Percentiles rank a stretch among this genome's conserved stretches.
Conservation (phyloP, 1,284 basidiomycete genomes). For the Cryptococcus jaspeensis region DNA sequence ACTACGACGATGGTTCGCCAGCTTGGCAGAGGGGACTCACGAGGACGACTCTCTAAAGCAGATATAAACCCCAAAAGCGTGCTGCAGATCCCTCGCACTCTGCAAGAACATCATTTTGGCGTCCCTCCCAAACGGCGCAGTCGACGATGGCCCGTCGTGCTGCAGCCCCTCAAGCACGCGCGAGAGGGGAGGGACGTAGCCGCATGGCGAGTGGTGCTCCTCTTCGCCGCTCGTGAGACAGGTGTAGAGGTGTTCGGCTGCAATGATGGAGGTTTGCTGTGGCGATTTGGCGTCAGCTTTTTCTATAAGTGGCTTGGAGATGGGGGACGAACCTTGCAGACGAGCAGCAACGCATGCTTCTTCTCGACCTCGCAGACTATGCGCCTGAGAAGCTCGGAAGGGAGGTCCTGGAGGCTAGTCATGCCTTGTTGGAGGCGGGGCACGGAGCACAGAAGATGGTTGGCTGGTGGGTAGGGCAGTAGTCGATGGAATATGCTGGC, state of each 20-base stretch:
- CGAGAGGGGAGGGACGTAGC: neutral
- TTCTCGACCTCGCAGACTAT: neutral
- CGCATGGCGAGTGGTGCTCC: neutral
- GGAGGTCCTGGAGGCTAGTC: neutral
- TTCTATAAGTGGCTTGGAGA: neutral
- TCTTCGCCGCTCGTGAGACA: neutral
- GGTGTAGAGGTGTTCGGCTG: neutral
- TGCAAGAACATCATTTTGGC: neutral
- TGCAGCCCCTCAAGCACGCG: neutral
- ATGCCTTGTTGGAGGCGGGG: too few species aligned
- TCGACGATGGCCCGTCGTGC: neutral
- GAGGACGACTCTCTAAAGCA: conserved; percentile 1
- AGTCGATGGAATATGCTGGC: too few species aligned
- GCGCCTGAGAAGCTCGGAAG: conserved; percentile 2
- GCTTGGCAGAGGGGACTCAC: too few species aligned
- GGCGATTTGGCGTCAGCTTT: neutral
- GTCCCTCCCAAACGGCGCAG: neutral
- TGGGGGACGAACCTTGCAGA: neutral
- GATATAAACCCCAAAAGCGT: neutral
- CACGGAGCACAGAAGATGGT: too few species aligned
- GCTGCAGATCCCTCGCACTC: neutral
- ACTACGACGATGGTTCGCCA: too few species aligned
- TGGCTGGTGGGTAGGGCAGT: too few species aligned
- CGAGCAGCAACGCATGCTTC: neutral
- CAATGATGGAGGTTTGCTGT: neutral